Evolutionary conservation across 768 basidiomycete species (phyloP), one percentile per base, ranked within the genome.

Genomic region (Russula brevipes): DNA sequence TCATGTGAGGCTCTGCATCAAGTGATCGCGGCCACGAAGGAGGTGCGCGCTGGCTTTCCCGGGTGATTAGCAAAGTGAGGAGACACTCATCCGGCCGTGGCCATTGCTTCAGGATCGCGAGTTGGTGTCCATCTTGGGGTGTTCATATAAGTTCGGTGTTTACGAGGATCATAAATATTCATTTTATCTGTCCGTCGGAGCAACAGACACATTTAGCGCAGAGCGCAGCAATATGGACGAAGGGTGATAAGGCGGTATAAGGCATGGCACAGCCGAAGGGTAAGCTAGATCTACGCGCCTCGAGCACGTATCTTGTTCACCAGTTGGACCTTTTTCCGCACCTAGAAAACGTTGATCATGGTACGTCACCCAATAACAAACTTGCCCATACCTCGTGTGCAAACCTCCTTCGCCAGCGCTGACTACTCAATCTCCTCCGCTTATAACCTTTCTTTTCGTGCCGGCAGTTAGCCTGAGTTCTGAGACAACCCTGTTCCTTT

Each of bases 391-490:
- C 91, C 81, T 90, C 87, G 68, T 90, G 78, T 53, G 90, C 86
- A 74, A 93, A 94, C 63, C 81, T 83, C 69, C 80, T 85, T 72
- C 88, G 81, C 88, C 90, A 92, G 68, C 89, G 81, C 73, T 88
- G 80, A 69, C 89, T 91, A 54, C 77, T 77, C 69, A 92, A 76
- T 66, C 90, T 81, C 64, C 88, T 80, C 64, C 89, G 83, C 73
- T 90, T 91, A 63, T 79, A 82, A 39, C 91, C 90, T 75, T 85
- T 87, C 78, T 92, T 90, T 74, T 91, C 91, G 72, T 93, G 91
- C 66, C 91, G 79, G 81, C 77, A 49, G 77, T 71, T 69, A 77
- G 67, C 56, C 77, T 76, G 49, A 85, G 73, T 65, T 85, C 83
- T 39, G 69, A 68, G 12, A 76, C 72, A 14, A 92, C 83, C 61